Evolutionary conservation across 2,329 filamentous ascomycete species (phyloP).

Genomic region (Fusarium hainanense): DNA sequence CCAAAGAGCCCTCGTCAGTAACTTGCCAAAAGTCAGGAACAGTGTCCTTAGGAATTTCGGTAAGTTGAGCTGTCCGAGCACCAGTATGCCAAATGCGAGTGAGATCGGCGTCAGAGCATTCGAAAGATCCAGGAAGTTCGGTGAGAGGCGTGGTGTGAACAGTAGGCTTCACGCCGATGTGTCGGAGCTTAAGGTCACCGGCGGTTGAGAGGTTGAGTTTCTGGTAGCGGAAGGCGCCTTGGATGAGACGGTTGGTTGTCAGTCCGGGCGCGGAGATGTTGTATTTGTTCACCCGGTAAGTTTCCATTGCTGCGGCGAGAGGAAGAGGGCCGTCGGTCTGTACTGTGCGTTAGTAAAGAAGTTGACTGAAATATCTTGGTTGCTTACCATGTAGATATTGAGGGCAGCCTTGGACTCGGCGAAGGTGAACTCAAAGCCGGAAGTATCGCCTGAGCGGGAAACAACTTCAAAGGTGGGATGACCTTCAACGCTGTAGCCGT

Average conservation of each 20-base stretch:
- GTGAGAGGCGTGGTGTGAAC: neutral
- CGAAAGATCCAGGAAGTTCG: neutral
- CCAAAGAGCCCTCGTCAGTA: neutral
- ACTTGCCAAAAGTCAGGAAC: constrained; percentile 12
- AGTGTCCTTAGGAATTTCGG: neutral
- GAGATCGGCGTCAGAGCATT: neutral
- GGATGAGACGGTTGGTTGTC: neutral
- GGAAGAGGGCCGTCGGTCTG: constrained; percentile 1
- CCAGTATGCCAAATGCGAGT: neutral
- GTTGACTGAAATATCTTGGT: rapidly evolving
- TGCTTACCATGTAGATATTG: neutral
- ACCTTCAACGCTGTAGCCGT: neutral
- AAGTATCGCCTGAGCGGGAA: neutral
- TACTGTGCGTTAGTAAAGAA: neutral
- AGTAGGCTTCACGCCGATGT: neutral
- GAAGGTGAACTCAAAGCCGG: neutral
- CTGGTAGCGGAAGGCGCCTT: constrained; percentile 6
- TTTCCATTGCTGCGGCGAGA: constrained; percentile 5
- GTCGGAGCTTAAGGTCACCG: neutral
- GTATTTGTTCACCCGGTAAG: neutral
- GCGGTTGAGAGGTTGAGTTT: neutral
- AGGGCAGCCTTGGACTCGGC: neutral
- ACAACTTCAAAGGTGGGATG: constrained; percentile 2
- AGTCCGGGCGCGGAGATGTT: neutral
- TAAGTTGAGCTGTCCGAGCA: neutral